Percentiles rank a stretch among this genome's conserved stretches.
Evolutionary conservation across 768 basidiomycete species (phyloP).

Genomic region (Galerina sulciceps): DNA sequence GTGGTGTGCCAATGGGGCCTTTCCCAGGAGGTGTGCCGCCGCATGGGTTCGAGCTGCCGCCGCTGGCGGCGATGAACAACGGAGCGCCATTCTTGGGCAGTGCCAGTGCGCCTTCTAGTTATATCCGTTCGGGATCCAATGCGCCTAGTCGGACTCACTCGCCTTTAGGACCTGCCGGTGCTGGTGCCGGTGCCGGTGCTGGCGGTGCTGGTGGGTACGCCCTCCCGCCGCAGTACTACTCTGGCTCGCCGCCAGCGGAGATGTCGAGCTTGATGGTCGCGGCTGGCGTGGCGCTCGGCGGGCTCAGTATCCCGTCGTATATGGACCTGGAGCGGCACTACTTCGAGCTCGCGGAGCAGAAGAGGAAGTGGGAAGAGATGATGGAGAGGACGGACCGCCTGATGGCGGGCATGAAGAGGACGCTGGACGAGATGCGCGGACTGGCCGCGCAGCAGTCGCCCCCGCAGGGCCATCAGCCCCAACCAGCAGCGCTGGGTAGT

Average conservation of each 20-base stretch:
- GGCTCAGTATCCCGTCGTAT: slow-evolving; percentile 43
- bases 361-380: slow-evolving; percentile 72
- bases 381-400: slow-evolving; percentile 74
- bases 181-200: slow-evolving; percentile 19
- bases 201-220: neutral
- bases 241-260: slow-evolving; percentile 26
- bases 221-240: slow-evolving; percentile 20
- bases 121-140: slow-evolving; percentile 65
- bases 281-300: slow-evolving; percentile 41
- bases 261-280: slow-evolving; percentile 36
- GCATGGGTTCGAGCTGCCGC: slow-evolving; percentile 66
- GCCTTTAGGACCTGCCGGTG: slow-evolving; percentile 55
- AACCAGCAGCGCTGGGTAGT: neutral
- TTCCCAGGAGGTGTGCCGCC: slow-evolving; percentile 17
- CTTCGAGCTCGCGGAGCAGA: slow-evolving; percentile 62
- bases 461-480: slow-evolving; percentile 16
- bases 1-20: slow-evolving; percentile 12
- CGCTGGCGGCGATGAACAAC: slow-evolving; percentile 47
- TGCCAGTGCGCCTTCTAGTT: slow-evolving; percentile 52
- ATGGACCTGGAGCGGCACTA: slow-evolving; percentile 79
- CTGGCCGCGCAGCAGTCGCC: slow-evolving; percentile 21
- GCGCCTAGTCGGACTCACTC: slow-evolving; percentile 78
- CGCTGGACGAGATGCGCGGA: slow-evolving; percentile 75
- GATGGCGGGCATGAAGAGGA: slow-evolving; percentile 72
- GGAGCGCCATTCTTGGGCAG: slow-evolving; percentile 37